phyloP scores from a whole-genome alignment of 768 basidiomycete species.

The Paxillus ammoniavirescens region DNA sequence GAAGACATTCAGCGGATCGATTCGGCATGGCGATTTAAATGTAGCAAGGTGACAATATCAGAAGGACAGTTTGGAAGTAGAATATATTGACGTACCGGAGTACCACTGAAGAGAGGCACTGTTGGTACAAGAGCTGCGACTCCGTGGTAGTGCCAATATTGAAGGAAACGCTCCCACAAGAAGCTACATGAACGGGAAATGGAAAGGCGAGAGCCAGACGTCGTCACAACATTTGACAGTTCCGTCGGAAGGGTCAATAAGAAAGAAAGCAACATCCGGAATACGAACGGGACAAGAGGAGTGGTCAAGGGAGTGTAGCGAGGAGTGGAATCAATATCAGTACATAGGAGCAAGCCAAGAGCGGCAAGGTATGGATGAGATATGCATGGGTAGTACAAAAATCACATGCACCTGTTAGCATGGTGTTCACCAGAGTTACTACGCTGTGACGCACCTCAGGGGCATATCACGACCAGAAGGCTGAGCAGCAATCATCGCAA shows the following conservation, averaged over 20 bases:
- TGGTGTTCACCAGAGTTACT: not conserved
- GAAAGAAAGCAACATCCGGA: not conserved
- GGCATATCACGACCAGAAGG: slow-evolving; percentile 55
- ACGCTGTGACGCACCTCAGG: slow-evolving; percentile 32
- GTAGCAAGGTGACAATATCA: not conserved
- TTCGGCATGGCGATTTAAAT: not conserved
- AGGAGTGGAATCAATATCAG: not conserved
- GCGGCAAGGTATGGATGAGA: not conserved
- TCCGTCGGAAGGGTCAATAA: not conserved
- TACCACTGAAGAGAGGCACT: slow-evolving; percentile 46
- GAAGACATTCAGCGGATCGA: too few relatives aligned
- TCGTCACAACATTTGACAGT: not conserved
- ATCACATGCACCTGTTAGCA: not conserved
- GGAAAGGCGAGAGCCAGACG: too few relatives aligned
- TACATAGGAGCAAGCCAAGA: not conserved
- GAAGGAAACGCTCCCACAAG: slow-evolving; percentile 46
- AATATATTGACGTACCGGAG: slow-evolving; percentile 32
- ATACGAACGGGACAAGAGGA: not conserved
- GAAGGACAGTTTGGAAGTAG: not conserved
- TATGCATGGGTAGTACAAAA: not conserved
- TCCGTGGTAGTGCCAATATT: slow-evolving; percentile 42
- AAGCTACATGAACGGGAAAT: slow-evolving; percentile 29
- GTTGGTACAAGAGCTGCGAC: slow-evolving; percentile 44
- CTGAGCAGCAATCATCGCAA: slow-evolving; percentile 46
- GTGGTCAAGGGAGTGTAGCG: not conserved